Evolutionary conservation across 208 protist genomes (phyloP), one percentile per base, ranked within the genome.

Genomic region (Trypanosoma theileri): DNA sequence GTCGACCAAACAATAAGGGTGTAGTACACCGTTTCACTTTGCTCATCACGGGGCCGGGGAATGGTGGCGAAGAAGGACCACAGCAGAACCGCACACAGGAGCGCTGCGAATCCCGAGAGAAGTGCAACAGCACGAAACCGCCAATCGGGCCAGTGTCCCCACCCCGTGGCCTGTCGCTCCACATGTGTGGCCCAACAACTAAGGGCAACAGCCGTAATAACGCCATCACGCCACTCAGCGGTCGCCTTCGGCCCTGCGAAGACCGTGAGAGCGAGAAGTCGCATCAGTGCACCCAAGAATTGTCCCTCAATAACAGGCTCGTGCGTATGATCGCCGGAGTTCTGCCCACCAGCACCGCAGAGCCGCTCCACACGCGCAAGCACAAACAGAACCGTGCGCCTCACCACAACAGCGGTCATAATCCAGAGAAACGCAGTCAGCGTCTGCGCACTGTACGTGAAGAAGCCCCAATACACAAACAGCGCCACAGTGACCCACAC

Each of bases 31-130:
- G 54, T 26, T 45, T 59, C 35, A 40, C 51, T 58, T 6, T 28
- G 48, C 42, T 67, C 54, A 35, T 65, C 59, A 14, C 22, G 4
- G 4, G 51, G 44, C 0, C n/a, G 17, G n/a, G 52, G 31, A 51
- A 13, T 45, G 0, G 85, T 91, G 4, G 73, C 78, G 44, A 84
- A 86, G 69, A 84, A 94, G 11, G 80, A 63, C 89, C 89, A 94
- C 75, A 85, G 79, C 11, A 94, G 71, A 2, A 69, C 19, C 12
- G 60, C 53, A 70, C 26, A 61, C 45, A 17, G 26, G 35, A 66
- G 66, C 8, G 60, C 66, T 59, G 58, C 61, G 14, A 12, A 69
- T 10, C 55, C 45, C 46, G 42, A 54, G 45, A 62, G 4, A 24
- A 65, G 0, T 42, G 48, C 62, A 21, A 69, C n/a, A 16, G 44